A percentile compares a stretch with the other conserved stretches of the same genome.
Evolutionary conservation across 352 stramenopile species (phyloP).

Genomic region (Blastocystis sp.): DNA sequence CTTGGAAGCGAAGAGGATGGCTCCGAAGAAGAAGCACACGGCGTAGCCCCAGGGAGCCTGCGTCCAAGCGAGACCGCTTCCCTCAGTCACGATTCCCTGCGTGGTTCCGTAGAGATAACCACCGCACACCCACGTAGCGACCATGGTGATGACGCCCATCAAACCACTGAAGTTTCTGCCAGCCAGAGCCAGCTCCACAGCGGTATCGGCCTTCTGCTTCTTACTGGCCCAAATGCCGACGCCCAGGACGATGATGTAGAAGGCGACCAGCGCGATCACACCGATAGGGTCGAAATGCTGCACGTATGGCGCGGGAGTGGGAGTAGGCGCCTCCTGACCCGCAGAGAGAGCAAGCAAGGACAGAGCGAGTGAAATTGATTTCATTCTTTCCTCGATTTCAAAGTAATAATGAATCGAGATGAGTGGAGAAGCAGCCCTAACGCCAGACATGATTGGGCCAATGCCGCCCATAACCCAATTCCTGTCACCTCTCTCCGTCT

Average conservation of each 20-base stretch:
- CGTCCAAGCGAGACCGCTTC: constrained; percentile 64
- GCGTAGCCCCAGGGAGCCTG: constrained; percentile 73
- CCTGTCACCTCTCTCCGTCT: neutral
- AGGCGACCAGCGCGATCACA: constrained; percentile 44
- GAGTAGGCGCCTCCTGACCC: constrained; percentile 1
- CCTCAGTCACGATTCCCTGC: constrained; percentile 53
- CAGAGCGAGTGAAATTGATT: neutral
- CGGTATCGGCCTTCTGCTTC: constrained; percentile 71
- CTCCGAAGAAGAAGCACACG: constrained; percentile 73
- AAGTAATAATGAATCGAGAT: constrained; percentile 32
- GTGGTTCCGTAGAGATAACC: constrained; percentile 73
- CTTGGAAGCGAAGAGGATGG: constrained; percentile 56
- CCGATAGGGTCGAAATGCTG: constrained; percentile 49
- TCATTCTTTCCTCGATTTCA: neutral
- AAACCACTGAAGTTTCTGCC: constrained; percentile 65
- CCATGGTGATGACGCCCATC: constrained; percentile 72
- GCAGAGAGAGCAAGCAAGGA: constrained; percentile 38
- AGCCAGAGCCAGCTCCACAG: constrained; percentile 65
- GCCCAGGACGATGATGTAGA: constrained; percentile 70
- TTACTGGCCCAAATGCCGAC: constrained; percentile 70
- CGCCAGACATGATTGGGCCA: constrained; percentile 5
- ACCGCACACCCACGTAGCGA: constrained; percentile 72
- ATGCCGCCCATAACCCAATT: constrained; percentile 46
- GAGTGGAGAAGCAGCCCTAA: constrained; percentile 24
- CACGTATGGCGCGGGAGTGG: constrained; percentile 18